These are phyloP conservation scores for Spathaspora arborariae DNA, from an alignment of 805 yeast species.

Conservation along the genomic window DNA sequence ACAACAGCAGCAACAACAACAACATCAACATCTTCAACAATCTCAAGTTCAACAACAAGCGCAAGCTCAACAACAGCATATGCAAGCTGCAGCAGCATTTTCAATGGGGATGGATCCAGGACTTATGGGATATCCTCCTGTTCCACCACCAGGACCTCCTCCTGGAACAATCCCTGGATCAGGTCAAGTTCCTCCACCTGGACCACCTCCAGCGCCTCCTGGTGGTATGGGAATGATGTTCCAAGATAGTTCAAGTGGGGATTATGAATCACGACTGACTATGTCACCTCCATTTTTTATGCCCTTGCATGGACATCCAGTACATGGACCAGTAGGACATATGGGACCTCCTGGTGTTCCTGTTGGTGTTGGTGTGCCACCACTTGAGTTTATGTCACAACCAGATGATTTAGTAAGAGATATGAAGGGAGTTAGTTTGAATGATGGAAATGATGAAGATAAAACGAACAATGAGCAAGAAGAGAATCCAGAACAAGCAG, in stretches of 20 bases:
- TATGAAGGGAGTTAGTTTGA: conserved; percentile 3
- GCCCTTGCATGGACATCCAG: conserved; percentile 1
- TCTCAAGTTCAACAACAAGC: conserved; percentile 29
- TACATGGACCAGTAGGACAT: background rate
- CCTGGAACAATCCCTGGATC: background rate
- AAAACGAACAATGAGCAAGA: background rate
- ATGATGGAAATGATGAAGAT: background rate
- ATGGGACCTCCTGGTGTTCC: conserved; percentile 1
- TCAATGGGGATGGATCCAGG: conserved; percentile 38
- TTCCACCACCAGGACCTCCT: conserved; percentile 3
- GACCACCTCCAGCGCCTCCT: background rate
- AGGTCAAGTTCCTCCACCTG: background rate
- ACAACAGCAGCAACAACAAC: conserved; percentile 26
- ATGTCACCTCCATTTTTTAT: background rate
- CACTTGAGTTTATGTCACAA: conserved; percentile 1
- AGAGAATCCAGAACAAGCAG: background rate
- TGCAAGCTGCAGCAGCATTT: conserved; percentile 36
- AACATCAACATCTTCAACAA: conserved; percentile 28
- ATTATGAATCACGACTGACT: background rate
- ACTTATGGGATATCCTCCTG: conserved; percentile 18
- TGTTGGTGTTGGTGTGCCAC: background rate
- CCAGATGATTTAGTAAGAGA: conserved; percentile 7
- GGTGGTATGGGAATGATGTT: background rate
- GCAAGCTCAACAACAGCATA: conserved; percentile 24
- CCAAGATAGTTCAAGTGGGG: background rate